phyloP scores from a whole-genome alignment of 495 filamentous ascomycete species.

The Aspergillus kassunensis region DNA sequence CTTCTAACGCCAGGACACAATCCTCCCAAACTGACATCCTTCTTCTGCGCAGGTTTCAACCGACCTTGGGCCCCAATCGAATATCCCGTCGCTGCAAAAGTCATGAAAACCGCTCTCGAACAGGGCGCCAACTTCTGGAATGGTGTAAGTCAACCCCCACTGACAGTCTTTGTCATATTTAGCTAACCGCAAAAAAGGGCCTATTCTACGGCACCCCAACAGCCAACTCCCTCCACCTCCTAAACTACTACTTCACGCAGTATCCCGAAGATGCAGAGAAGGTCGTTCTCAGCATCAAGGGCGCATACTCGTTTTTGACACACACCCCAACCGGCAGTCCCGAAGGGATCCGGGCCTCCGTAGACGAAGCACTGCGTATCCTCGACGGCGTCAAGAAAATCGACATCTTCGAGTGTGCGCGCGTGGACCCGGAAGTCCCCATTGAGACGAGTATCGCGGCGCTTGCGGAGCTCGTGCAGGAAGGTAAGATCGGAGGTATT shows the following conservation, averaged over 20 bases:
- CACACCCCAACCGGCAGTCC: constrained; percentile 1
- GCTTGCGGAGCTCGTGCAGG: constrained; percentile 36
- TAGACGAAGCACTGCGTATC: constrained; percentile 29
- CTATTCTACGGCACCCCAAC: constrained; percentile 35
- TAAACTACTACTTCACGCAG: constrained; percentile 61
- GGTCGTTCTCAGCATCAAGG: constrained; percentile 64
- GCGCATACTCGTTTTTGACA: constrained; percentile 28
- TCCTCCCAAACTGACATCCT: neutral
- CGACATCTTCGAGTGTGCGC: constrained; percentile 67
- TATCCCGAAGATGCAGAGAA: constrained; percentile 66
- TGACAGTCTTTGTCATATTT: constrained; percentile 37
- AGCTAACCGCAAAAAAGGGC: constrained; percentile 12
- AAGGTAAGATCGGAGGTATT: constrained; percentile 55
- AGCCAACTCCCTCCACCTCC: constrained; percentile 51
- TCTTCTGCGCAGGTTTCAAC: neutral
- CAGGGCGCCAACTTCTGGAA: constrained; percentile 4
- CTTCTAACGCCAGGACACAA: neutral
- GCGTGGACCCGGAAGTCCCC: constrained; percentile 58
- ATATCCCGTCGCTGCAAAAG: constrained; percentile 48
- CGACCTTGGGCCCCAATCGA: neutral
- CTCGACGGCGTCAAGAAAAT: constrained; percentile 67
- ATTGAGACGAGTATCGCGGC: constrained; percentile 47
- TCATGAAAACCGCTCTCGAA: constrained; percentile 57
- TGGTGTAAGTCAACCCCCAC: neutral
- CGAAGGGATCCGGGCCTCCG: neutral